Base-by-base conservation (phyloP, 768 basidiomycete genomes). In the Daedaleopsis sinensis region DNA sequence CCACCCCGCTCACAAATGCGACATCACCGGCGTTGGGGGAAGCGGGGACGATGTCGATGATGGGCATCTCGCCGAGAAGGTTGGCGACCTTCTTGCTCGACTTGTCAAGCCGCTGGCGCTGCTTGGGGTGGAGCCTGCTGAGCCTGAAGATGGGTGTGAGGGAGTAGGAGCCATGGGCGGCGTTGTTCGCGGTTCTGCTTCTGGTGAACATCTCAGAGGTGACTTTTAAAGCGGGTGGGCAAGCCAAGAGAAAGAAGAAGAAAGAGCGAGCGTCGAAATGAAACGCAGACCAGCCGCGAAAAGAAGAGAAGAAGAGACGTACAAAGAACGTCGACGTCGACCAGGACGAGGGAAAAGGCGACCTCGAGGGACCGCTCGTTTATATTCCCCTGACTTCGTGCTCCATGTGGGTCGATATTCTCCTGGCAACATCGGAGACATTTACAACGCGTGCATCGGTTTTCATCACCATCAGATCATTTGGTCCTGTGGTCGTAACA, bases 81-180 rank as follows among this genome's bases (percentile, higher is more conserved):
- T 59, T 48, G 24, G 55, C 61, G 48, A 64, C 49, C 55, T 67
- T 67, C 58, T 62, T 60, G 52, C 63, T 59, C 3, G 66, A 62
- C 58, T 58, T 64, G 16, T 58, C 55, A 23, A 64, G 52, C 13
- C 60, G 55, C 27, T 49, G 42, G 42, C 63, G 60, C 52, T 64
- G 60, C 61, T 62, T 57, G 35, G 59, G 57, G 39, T 61, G 63
- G 52, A 66, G 62, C 52, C 51, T 61, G 49, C 59, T 53, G n/a
- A 62, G 53, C 3, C 49, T 52, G 5, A 42, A 55, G 21, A 53
- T n/a, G 37, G 61, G 66, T 37, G 58, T 59, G 23, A 54, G 46
- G 47, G 13, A 46, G 42, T 55, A 58, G 36, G 57, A 47, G 48
- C 58, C 61, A 48, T 58, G 62, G 11, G 56, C 55, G 36, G 53